These are phyloP conservation scores for Sclerotinia minor DNA, from an alignment of 2,329 filamentous ascomycete genomes.

Conservation along the genomic window DNA sequence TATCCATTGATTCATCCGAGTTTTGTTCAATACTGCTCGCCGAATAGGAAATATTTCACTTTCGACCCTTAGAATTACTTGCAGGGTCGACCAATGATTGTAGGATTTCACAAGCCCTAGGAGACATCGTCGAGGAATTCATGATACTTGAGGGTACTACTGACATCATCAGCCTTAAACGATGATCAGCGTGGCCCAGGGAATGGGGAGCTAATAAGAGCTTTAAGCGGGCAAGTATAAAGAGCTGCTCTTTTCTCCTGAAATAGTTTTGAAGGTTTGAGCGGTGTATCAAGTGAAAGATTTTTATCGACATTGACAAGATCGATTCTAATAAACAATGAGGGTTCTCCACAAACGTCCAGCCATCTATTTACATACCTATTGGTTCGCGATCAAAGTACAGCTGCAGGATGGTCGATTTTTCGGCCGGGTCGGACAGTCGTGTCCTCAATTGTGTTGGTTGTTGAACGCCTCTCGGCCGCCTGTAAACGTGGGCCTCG, in stretches of 20 bases:
- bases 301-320: background rate
- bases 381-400: background rate
- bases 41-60: slow-evolving; percentile 4
- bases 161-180: slow-evolving; percentile 17
- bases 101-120: background rate
- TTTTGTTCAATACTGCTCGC: background rate
- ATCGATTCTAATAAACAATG: background rate
- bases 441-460: background rate
- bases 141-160: slow-evolving; percentile 1
- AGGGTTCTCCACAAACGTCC: background rate
- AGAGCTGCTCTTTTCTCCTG: slow-evolving; percentile 6
- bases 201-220: background rate
- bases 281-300: background rate
- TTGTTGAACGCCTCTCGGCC: slow-evolving; percentile 8
- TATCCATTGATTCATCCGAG: slow-evolving; percentile 14
- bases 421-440: slow-evolving; percentile 3
- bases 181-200: slow-evolving; percentile 2
- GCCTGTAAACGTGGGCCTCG: background rate
- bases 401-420: background rate
- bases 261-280: background rate
- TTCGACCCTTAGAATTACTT: slow-evolving; percentile 13
- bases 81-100: slow-evolving; percentile 4
- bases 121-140: background rate
- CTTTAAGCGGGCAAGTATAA: background rate
- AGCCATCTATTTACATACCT: background rate